Base-by-base conservation (phyloP, 345 rosid species). In the Lagerstroemia speciosa region DNA sequence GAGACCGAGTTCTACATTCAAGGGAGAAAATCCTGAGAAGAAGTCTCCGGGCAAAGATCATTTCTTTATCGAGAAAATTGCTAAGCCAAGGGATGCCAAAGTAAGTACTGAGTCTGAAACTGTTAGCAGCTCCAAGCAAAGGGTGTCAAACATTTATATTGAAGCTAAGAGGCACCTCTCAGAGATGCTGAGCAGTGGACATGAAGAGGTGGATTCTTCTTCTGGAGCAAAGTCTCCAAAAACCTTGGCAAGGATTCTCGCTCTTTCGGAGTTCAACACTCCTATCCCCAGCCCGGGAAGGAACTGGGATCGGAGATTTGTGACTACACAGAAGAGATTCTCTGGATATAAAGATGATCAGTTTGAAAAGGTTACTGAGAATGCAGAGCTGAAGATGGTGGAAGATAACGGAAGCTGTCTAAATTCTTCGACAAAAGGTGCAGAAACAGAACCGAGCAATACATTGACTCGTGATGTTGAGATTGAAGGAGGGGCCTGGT, bases 131-230 rank as follows among this genome's bases (percentile, higher is more conserved):
- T 79, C 87, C 40, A 76, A 75, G 72, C 78, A 76, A 76, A 82
- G 86, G 72, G 74, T 80, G 67, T 80, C 98, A 26, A 82, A 79
- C 81, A 87, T 95, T 75, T 92, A 95, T 62, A 58, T 81, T 52
- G 98, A 90, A 81, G 99, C 99, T 78, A 95, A 80, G 85, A 92
- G 87, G 74, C 99, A 90, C 83, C 86, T 95, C 17, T 87, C 91
- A 26, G 97, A 89, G 74, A 85, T 88, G 91, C 81, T 95, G 71
- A 83, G 78, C 70, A 81, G 64, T 73, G 92, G 86, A 64, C 83
- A 78, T 53, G 82, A 76, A 67, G 78, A 70, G 77, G 76, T 65
- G 10, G 80, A 71, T 71, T 71, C 76, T 78, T 84, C 94, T 52
- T 78, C 74, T 46, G 71, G 80, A 27, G 50, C 22, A 65, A 84